phyloP scores from a whole-genome alignment of 31 red algal genomes.

The Odonthalia washingtoniensis region DNA sequence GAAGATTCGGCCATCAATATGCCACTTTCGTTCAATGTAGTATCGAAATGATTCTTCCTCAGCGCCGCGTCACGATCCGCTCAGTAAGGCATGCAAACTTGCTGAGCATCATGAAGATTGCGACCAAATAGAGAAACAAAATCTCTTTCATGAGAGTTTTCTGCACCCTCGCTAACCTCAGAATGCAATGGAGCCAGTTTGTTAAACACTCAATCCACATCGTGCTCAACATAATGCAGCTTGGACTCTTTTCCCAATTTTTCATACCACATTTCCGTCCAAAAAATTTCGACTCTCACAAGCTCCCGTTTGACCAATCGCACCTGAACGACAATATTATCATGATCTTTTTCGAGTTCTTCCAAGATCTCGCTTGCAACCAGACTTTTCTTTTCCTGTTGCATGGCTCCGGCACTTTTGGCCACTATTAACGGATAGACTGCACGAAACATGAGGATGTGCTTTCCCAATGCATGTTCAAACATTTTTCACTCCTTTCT shows the following conservation, averaged over 20 bases:
- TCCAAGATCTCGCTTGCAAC: constrained; percentile 82
- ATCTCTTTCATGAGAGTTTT: constrained; percentile 73
- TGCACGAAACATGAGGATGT: constrained; percentile 97
- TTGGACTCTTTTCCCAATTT: constrained; percentile 94
- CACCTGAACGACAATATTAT: constrained; percentile 84
- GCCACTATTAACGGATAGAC: constrained; percentile 97
- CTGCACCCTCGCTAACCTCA: constrained; percentile 89
- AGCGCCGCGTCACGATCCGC: constrained; percentile 46
- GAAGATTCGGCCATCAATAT: constrained; percentile 85
- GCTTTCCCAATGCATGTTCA: constrained; percentile 86
- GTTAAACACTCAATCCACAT: constrained; percentile 90
- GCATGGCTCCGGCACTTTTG: constrained; percentile 53
- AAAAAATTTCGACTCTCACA: constrained; percentile 91
- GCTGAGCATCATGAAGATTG: constrained; percentile 81
- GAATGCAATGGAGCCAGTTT: constrained; percentile 88
- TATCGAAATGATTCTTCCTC: constrained; percentile 17
- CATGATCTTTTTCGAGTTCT: constrained; percentile 75
- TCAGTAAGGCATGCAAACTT: constrained; percentile 72
- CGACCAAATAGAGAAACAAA: constrained; percentile 89
- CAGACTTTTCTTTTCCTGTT: constrained; percentile 58
- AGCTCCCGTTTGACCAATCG: constrained; percentile 90
- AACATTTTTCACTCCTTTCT: constrained; percentile 78
- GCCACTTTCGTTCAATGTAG: constrained; percentile 86
- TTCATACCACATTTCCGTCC: constrained; percentile 98
- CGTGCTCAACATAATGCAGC: constrained; percentile 87